Evolutionary conservation across 768 basidiomycete species (phyloP), one percentile per base, ranked within the genome.

Genomic region (Sarcomyxa edulis): DNA sequence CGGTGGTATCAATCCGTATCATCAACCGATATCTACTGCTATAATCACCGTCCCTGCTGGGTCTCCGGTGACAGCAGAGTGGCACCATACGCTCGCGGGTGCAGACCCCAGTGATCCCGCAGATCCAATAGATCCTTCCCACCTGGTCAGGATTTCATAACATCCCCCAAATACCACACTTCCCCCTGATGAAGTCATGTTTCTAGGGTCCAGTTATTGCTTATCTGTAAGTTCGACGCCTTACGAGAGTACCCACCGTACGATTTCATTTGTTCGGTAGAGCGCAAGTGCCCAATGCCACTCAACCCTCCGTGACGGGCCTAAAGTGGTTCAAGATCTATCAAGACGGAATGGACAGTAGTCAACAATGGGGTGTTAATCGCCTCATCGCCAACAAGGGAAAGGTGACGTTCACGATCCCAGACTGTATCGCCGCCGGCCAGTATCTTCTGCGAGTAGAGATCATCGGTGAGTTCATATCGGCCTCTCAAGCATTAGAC

Each of bases 1-100:
- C 35, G 74, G 76, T 16, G 75, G 74, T 9, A 72, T 73, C 47
- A 77, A 76, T 50, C 74, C 72, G 3, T 74, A 72, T 52, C 64
- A 65, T 35, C 57, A 61, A 40, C 73, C 72, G 7, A 50, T 74
- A 10, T 74, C 71, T 4, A 54, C 52, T 16, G 56, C 57, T 1
- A 51, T 74, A 25, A 72, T 78, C 48, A 56, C 59, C 11, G 71
- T 74, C 8, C 59, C 76, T 1, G 77, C 76, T 44, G 76, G 77
- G 14, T 59, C 72, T 5, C 59, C 61, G 40, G 66, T 78, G 14
- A 72, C 72, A 8, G 68, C 72, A 20, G 70, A 77, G 44, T 78
- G 64, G 62, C 74, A 66, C 36, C 74, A 74, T 49, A 70, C 64
- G 1, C 57, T 76, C 16, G 46, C 50, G 5, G 67, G 71, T 26